These are phyloP conservation scores for Neofusicoccum sp. DNA, from an alignment of 2,329 filamentous ascomycete species.

Conservation along the genomic window DNA sequence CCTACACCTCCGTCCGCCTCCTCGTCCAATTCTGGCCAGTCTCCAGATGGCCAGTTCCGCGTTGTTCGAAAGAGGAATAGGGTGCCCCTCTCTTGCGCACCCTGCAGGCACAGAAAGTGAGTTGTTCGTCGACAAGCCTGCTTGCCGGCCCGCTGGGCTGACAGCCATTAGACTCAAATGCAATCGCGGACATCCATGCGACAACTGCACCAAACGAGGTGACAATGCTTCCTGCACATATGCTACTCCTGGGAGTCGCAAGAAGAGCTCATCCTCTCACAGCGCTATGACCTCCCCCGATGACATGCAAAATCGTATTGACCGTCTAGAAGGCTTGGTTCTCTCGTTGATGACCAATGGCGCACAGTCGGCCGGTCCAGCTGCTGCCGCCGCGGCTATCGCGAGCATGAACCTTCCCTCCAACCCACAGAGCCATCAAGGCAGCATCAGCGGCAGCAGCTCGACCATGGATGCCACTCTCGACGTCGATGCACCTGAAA, in stretches of 20 bases:
- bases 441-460: slow-evolving; percentile 41
- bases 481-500: slow-evolving; percentile 59
- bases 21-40: slow-evolving; percentile 73
- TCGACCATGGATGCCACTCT: slow-evolving; percentile 38
- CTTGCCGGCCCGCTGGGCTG: slow-evolving; percentile 23
- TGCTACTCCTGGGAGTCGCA: slow-evolving; percentile 65
- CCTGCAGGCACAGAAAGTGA: slow-evolving; percentile 89
- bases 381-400: slow-evolving; percentile 60
- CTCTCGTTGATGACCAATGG: slow-evolving; percentile 92
- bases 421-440: slow-evolving; percentile 27
- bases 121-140: slow-evolving; percentile 24
- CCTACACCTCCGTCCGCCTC: slow-evolving; percentile 52
- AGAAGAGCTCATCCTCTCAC: slow-evolving; percentile 63
- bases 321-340: slow-evolving; percentile 88
- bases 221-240: slow-evolving; percentile 82
- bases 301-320: slow-evolving; percentile 98
- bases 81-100: slow-evolving; percentile 85
- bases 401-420: slow-evolving; percentile 32
- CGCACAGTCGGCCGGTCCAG: slow-evolving; percentile 57
- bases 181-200: slow-evolving; percentile 85
- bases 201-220: slow-evolving; percentile 89
- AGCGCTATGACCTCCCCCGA: slow-evolving; percentile 66
- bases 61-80: slow-evolving; percentile 90
- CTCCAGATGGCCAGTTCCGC: slow-evolving; percentile 81
- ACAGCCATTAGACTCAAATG: slow-evolving; percentile 68